Base-by-base conservation (phyloP, 495 filamentous ascomycete genomes). In the Podospora didyma region DNA sequence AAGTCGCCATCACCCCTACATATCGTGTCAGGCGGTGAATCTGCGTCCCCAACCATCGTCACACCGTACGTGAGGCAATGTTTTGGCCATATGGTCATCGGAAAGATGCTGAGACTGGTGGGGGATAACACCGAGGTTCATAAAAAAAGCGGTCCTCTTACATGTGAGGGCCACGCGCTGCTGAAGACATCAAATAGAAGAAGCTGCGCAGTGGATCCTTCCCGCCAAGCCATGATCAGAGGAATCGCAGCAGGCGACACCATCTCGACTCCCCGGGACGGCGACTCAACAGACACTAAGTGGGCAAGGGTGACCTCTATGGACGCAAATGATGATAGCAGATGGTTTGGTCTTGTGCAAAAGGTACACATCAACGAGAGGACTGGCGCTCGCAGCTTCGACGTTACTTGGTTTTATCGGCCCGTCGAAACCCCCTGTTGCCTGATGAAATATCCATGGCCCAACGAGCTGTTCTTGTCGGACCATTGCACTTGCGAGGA, bases 401-500 rank as follows among this genome's bases (percentile, higher is more conserved):
- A 85, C 46, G 79, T 89, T 3, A 76, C 86, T 3, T 92, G 89
- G 89, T 62, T 91, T 1, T 92, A 92, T 62, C 73, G 78, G 12
- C 79, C 87, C 1, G 70, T 75, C 3, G 86, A 92, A 31, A 92
- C 88, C 3, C 81, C 79, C 0, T 85, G 88, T 51, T 75, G 75
- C 2, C 70, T 76, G 14, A 82, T 83, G 71, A 72, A 75, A 17
- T 92, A 91, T 62, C 87, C 86, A 2, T 83, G 78, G 61, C 54
- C 68, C 0, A 86, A 89, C 55, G 89, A 92, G 64, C 68, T 92
- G 0, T 92, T 92, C 63, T 70, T 92, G 9, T 89, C 86, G 0
- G 82, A 90, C 60, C 83, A 92, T 56, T 92, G 89, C 67, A 86
- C 84, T 14, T 92, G 89, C 56, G 68, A 69, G 14, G 75, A 73